Evolutionary conservation across 169 alveolate species (phyloP), one percentile per base, ranked within the genome.

Genomic region (Plasmodium adleri): DNA sequence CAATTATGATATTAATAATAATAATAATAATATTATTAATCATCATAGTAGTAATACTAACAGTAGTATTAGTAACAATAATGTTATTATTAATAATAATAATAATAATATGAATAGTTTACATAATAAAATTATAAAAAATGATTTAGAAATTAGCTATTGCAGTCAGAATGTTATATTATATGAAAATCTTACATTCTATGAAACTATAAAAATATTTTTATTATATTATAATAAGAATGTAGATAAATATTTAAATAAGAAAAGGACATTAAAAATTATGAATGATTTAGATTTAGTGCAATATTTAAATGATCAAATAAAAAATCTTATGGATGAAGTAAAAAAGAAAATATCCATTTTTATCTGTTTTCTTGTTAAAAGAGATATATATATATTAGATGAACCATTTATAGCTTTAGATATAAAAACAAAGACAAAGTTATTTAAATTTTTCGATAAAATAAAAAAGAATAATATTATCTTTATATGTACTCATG

Each of bases 401-500:
- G 91, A 83, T 17, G 91, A 83, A 28, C 91, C 91, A 3, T 83
- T 83, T 62, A 83, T 83, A 5, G 83, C 85, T 9, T 68, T 83
- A 52, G 91, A 83, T 26, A 83, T 83, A 52, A 67, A 83, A 59
- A 83, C 91, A 22, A 83, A 83, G 63, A 70, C 71, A 0, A 83
- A 83, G 28, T 47, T 83, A 3, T 83, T 83, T 26, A 68, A 56
- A 20, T 83, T 83, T 59, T 83, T 83, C 58, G 91, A 83, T 24
- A 83, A 83, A 83, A 83, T 83, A 2, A 83, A 70, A 83, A 83
- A 83, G 45, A 68, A 83, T 52, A 83, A 83, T 43, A 83, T 83
- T 20, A 59, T 83, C 58, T 83, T 83, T 68, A 83, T 83, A 32
- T 83, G 91, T 22, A 83, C 91, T 15, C 91, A 83, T 68, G 91